These are phyloP conservation scores for Lipomyces orientalis DNA, from an alignment of 805 yeast species.

Conservation along the genomic window DNA sequence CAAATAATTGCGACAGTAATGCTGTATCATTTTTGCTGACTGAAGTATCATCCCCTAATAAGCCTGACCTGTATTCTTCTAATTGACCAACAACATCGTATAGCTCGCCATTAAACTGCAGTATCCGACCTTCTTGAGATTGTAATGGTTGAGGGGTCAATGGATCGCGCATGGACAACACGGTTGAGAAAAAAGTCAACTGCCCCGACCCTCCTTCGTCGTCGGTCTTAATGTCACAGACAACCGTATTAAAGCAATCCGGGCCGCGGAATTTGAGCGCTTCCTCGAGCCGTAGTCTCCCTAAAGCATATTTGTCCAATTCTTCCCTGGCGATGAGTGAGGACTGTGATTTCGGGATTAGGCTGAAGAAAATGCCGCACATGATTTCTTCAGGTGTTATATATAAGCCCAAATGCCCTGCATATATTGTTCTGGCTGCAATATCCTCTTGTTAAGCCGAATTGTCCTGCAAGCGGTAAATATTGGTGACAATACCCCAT, in stretches of 20 bases:
- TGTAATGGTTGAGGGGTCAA: constrained; percentile 73
- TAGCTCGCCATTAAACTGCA: constrained; percentile 92
- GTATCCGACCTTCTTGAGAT: constrained; percentile 42
- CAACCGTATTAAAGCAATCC: constrained; percentile 33
- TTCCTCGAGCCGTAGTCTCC: constrained; percentile 8
- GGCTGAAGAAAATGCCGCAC: constrained; percentile 46
- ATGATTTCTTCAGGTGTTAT: constrained; percentile 27
- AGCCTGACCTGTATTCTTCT: constrained; percentile 31
- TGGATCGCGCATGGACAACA: constrained; percentile 79
- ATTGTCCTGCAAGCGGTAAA: neutral
- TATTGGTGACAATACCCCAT: neutral
- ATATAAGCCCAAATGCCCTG: neutral
- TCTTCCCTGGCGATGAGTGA: neutral
- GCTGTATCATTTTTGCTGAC: constrained; percentile 63
- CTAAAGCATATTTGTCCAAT: neutral
- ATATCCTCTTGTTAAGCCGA: neutral
- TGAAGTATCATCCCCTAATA: constrained; percentile 7
- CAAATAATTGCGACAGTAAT: constrained; percentile 53
- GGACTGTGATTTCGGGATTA: constrained; percentile 12
- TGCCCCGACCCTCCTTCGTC: neutral
- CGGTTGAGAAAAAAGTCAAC: constrained; percentile 61
- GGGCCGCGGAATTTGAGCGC: constrained; percentile 43
- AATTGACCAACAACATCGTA: constrained; percentile 62
- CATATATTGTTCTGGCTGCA: neutral
- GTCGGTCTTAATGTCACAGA: neutral